Conservation (phyloP, 108 stramenopile species). For the Skeletonema costatum region DNA sequence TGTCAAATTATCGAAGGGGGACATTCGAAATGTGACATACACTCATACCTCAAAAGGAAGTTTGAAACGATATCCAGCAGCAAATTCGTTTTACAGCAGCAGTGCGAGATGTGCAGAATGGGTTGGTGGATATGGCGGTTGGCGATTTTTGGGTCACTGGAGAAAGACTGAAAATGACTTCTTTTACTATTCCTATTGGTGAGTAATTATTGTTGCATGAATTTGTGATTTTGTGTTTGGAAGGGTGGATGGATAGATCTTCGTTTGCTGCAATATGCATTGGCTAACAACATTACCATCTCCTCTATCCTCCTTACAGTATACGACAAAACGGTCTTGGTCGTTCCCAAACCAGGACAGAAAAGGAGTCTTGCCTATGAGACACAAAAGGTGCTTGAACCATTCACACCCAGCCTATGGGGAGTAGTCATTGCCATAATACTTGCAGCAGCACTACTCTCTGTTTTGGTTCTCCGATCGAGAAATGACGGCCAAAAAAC, state of each 20-base stretch:
- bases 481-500: neutral
- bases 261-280: neutral
- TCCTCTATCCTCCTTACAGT: neutral
- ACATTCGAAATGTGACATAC: constrained; percentile 16
- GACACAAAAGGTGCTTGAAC: constrained; percentile 16
- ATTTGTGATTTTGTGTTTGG: too few relatives aligned
- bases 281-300: too few relatives aligned
- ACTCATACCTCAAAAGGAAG: constrained; percentile 14
- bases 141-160: too few relatives aligned
- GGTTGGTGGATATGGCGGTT: constrained; percentile 23
- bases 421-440: neutral
- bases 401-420: constrained; percentile 8
- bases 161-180: neutral
- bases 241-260: neutral
- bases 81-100: constrained; percentile 1
- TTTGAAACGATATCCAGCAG: neutral
- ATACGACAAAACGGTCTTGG: constrained; percentile 29
- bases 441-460: neutral
- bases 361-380: neutral
- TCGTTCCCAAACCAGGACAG: constrained; percentile 7
- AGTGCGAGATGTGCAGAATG: constrained; percentile 21
- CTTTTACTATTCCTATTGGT: constrained; percentile 4
- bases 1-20: constrained; percentile 4
- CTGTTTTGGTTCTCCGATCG: constrained; percentile 10
- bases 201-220: neutral